Evolutionary conservation across 2,329 filamentous ascomycete genomes (phyloP).

Genomic region (Cercospora sp.): DNA sequence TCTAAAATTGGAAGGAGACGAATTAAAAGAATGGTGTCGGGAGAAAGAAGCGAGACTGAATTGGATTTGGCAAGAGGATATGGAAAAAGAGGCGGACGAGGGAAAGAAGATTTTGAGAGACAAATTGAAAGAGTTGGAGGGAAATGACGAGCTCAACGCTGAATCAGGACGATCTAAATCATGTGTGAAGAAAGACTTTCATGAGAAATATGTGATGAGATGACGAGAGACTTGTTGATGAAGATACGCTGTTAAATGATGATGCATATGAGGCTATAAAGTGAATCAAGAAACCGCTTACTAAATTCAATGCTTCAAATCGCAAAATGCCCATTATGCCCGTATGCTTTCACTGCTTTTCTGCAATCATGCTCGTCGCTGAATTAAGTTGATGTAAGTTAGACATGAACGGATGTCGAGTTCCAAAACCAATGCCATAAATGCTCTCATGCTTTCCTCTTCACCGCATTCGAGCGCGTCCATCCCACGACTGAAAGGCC

Average conservation of each 20-base stretch:
- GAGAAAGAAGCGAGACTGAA: constrained; percentile 23
- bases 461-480: background rate
- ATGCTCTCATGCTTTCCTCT: background rate
- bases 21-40: constrained; percentile 25
- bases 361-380: background rate
- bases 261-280: background rate
- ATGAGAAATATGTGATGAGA: background rate
- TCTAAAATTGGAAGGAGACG: constrained; percentile 21
- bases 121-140: background rate
- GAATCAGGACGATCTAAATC: background rate
- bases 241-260: background rate
- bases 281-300: background rate
- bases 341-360: background rate
- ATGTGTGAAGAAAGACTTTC: background rate
- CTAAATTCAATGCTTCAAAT: background rate
- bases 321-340: background rate
- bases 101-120: constrained; percentile 14
- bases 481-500: background rate
- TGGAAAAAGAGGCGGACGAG: constrained; percentile 28
- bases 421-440: background rate
- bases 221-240: background rate
- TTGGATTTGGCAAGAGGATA: constrained; percentile 32
- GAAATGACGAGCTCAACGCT: background rate
- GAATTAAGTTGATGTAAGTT: background rate
- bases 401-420: no score